Evolutionary conservation across 1,139 yeast species (phyloP).

Genomic region (Debaryomycetaceae sp.): DNA sequence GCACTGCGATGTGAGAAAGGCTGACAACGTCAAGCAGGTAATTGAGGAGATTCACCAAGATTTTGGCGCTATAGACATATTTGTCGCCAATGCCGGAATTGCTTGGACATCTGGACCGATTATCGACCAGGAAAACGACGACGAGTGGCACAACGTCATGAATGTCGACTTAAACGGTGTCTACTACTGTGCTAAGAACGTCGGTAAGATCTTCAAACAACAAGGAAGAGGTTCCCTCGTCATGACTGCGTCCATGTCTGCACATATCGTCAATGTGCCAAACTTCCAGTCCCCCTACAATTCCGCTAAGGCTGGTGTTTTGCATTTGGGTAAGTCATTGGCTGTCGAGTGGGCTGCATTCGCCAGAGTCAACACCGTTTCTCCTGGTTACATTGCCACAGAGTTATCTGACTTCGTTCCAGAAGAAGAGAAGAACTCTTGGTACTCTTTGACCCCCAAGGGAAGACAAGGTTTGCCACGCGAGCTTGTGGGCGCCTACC

Average conservation of each 20-base stretch:
- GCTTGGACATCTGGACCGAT: slow-evolving; percentile 42
- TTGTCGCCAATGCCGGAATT: slow-evolving; percentile 53
- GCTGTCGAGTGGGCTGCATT: slow-evolving; percentile 32
- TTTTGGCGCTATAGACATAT: slow-evolving; percentile 46
- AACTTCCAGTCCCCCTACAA: slow-evolving; percentile 61
- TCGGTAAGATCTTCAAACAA: slow-evolving; percentile 36
- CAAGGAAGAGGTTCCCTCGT: slow-evolving; percentile 51
- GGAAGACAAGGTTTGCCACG: slow-evolving; percentile 41
- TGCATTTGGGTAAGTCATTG: slow-evolving; percentile 29
- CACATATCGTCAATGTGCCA: slow-evolving; percentile 63
- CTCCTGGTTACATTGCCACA: slow-evolving; percentile 34
- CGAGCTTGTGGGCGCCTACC: slow-evolving; percentile 43
- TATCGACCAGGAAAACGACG: slow-evolving; percentile 39
- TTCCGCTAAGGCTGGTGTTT: slow-evolving; percentile 39
- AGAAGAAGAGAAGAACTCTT: slow-evolving; percentile 17
- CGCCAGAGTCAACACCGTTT: slow-evolving; percentile 31
- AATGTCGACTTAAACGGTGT: slow-evolving; percentile 45
- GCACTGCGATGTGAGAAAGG: slow-evolving; percentile 41
- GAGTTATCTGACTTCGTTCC: slow-evolving; percentile 45
- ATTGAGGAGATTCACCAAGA: slow-evolving; percentile 28
- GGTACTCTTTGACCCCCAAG: slow-evolving; percentile 33
- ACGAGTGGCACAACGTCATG: slow-evolving; percentile 44
- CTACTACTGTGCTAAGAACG: slow-evolving; percentile 42
- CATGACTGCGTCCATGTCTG: slow-evolving; percentile 65
- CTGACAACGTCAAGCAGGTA: slow-evolving; percentile 33